Conservation (phyloP, 208 protist species). For the Trypanosoma congolense region DNA sequence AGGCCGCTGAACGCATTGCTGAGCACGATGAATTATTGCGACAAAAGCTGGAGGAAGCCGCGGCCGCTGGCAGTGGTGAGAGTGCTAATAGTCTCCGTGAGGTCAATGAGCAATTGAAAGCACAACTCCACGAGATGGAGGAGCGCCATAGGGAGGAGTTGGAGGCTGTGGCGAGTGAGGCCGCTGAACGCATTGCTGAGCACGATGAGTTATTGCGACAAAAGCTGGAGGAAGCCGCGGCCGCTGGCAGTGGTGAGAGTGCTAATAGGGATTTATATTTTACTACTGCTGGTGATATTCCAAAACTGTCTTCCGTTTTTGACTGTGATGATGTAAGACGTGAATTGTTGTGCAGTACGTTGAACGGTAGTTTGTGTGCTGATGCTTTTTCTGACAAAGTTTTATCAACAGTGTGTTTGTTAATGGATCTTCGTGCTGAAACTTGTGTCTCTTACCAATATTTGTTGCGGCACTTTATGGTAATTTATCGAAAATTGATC, state of each 20-base stretch:
- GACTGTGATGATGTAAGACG: too few relatives aligned
- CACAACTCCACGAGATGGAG: not conserved
- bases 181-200: not conserved
- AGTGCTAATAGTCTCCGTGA: slow-evolving; percentile 10
- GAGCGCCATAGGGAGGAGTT: not conserved
- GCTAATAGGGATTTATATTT: not conserved
- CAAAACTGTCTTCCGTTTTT: too few relatives aligned
- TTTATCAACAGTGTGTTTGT: slow-evolving; percentile 31
- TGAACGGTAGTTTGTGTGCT: slow-evolving; percentile 13
- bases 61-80: slow-evolving; percentile 3
- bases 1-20: slow-evolving; percentile 2
- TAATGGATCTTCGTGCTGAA: slow-evolving; percentile 30
- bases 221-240: not conserved
- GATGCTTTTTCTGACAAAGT: slow-evolving; percentile 52
- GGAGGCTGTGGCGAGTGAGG: not conserved
- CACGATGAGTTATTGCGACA: not conserved
- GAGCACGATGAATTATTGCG: slow-evolving; percentile 3
- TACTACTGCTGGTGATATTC: not conserved
- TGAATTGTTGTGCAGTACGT: too few relatives aligned
- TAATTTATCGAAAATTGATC: slow-evolving; percentile 31
- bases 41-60: slow-evolving; percentile 1
- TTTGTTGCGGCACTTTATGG: slow-evolving; percentile 26
- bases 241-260: not conserved
- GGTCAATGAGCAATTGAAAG: slow-evolving; percentile 2
- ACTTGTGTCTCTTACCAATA: slow-evolving; percentile 24